Conservation (phyloP, 331 rosid species). For the Acacia concinna region DNA sequence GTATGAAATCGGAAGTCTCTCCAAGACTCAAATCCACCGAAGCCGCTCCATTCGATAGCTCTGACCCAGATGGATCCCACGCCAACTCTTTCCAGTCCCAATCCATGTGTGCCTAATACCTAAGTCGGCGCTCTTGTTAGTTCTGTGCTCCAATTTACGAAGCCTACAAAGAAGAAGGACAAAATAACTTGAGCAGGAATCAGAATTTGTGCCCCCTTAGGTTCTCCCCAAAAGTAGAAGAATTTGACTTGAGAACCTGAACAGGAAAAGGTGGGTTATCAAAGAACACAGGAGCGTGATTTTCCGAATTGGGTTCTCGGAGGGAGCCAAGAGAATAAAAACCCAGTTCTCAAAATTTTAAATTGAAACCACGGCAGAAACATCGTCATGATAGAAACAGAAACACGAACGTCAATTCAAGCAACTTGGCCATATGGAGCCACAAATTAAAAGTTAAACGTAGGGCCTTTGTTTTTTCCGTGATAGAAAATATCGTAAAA, state of each 20-base stretch:
- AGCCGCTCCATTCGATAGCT: constrained; percentile 35
- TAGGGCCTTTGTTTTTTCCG: constrained; percentile 34
- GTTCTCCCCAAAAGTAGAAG: constrained; percentile 23
- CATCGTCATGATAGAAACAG: constrained; percentile 32
- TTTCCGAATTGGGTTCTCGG: constrained; percentile 39
- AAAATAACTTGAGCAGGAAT: constrained; percentile 43
- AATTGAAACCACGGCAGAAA: constrained; percentile 32
- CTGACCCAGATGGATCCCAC: constrained; percentile 46
- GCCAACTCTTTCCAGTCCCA: constrained; percentile 49
- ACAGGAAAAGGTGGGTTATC: constrained; percentile 29
- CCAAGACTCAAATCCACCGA: constrained; percentile 53
- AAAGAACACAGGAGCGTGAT: constrained; percentile 11
- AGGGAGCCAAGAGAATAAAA: constrained; percentile 39
- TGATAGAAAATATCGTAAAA: constrained; percentile 1
- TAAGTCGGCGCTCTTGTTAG: constrained; percentile 14
- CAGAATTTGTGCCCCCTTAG: constrained; percentile 29
- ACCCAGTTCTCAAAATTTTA: constrained; percentile 34
- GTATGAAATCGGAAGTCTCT: constrained; percentile 34
- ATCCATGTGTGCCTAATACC: constrained; percentile 35
- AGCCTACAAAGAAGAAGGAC: constrained; percentile 28
- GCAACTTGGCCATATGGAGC: constrained; percentile 29
- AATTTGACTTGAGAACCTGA: constrained; percentile 40
- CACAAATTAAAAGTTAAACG: constrained; percentile 31
- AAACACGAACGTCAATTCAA: constrained; percentile 41
- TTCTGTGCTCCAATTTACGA: constrained; percentile 31